Evolutionary conservation across 495 filamentous ascomycete genomes (phyloP).

Genomic region (Penicillium steckii): DNA sequence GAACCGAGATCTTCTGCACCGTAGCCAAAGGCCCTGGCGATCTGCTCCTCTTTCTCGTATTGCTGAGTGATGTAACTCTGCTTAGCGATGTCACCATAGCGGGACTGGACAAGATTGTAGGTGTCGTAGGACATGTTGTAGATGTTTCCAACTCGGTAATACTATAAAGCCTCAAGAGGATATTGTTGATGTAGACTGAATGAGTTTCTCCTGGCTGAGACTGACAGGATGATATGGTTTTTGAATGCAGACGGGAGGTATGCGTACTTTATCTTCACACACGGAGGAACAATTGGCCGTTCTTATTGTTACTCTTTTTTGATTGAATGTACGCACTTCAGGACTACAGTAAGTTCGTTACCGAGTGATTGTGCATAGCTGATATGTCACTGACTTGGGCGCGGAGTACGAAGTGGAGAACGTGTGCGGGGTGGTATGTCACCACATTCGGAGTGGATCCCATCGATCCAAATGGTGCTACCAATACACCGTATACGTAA

Average conservation of each 20-base stretch:
- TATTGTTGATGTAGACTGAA: constrained; percentile 8
- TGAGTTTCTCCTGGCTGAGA: constrained; percentile 1
- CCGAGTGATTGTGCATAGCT: constrained; percentile 1
- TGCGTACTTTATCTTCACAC: constrained; percentile 5
- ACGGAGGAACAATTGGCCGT: constrained; percentile 4
- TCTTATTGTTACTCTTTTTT: neutral
- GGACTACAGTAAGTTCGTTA: neutral
- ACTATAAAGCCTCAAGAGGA: constrained; percentile 1
- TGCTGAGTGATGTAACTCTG: neutral
- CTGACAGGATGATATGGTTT: constrained; percentile 2
- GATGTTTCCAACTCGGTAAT: neutral
- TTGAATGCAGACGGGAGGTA: constrained; percentile 3
- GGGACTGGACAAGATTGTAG: constrained; percentile 13
- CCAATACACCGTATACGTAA: constrained; percentile 1
- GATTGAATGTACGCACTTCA: neutral
- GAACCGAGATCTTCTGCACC: constrained; percentile 48
- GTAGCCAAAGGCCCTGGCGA: constrained; percentile 64
- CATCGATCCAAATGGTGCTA: neutral
- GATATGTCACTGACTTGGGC: constrained; percentile 4
- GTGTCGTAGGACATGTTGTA: constrained; percentile 8
- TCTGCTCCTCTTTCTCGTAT: constrained; percentile 29
- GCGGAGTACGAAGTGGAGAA: constrained; percentile 1
- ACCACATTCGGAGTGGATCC: constrained; percentile 4
- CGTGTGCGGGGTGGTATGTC: constrained; percentile 1
- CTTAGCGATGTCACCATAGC: constrained; percentile 14